Base-by-base conservation (phyloP, 75 land plant genomes). In the Selaginella tamariscina region DNA sequence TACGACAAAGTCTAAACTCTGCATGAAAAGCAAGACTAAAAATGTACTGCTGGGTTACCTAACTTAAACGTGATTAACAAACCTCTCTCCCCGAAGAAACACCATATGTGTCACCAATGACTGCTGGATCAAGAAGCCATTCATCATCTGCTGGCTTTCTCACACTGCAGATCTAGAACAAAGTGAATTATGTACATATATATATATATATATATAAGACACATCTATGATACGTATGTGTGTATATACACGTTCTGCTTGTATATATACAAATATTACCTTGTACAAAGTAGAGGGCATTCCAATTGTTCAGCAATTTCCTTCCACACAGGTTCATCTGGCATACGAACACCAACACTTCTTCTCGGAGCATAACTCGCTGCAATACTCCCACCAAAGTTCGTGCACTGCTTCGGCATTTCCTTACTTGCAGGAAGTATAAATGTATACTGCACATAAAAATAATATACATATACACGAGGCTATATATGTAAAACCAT, bases 1-100 rank as follows among this genome's bases (percentile, higher is more conserved):
- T 39, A 91, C 88, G 65, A 91, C 77, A 78, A 91, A 91, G 68
- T 88, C 97, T 70, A 91, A 81, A n/a, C 97, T 91, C 97, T 91
- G 73, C 26, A 59, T 23, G 62, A 21, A 59, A n/a, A 39, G 49
- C 49, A 5, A 15, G 11, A 39, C 49, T 15, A 39, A 15, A 39
- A 39, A 15, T n/a, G n/a, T n/a, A n/a, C n/a, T n/a, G n/a, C n/a
- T n/a, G n/a, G n/a, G n/a, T n/a, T n/a, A n/a, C n/a, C n/a, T n/a
- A n/a, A n/a, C n/a, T n/a, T 15, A 39, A 39, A 39, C 22, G 26
- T 59, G 28, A 29, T 1, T 2, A 27, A 23, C 30, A 44, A 66
- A 80, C 79, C 72, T 77, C 82, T 67, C 65, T 79, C 71, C 97
- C 86, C 77, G 78, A 56, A n/a, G 71, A 68, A 66, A 75, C 81